Conservation (phyloP, 257 asterid species). For the Lantana camara region DNA sequence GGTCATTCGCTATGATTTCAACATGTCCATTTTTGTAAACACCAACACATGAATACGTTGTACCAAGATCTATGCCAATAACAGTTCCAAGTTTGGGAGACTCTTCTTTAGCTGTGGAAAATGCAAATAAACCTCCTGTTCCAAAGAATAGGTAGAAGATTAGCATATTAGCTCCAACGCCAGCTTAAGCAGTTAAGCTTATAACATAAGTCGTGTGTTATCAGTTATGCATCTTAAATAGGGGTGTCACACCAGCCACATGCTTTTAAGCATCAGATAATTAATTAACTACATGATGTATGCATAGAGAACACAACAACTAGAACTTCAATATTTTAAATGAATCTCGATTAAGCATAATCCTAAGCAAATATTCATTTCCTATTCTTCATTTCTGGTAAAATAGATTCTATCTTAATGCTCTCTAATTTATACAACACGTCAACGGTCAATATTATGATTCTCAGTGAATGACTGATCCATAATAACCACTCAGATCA, state of each 20-base stretch:
- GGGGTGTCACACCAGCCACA: neutral
- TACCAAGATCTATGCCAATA: constrained; percentile 76
- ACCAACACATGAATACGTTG: constrained; percentile 84
- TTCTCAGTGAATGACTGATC: neutral
- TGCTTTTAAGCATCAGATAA: neutral
- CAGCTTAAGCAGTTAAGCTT: no score
- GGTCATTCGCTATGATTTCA: constrained; percentile 77
- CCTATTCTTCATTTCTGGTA: neutral
- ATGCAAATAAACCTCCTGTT: constrained; percentile 57
- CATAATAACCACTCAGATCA: neutral
- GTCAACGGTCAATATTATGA: neutral
- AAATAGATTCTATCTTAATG: neutral
- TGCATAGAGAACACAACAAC: neutral
- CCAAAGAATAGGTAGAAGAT: constrained; percentile 17
- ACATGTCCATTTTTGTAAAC: constrained; percentile 77
- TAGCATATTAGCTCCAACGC: constrained; percentile 7
- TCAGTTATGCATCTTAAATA: no score
- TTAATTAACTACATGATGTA: neutral
- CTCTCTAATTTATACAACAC: neutral
- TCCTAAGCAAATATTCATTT: neutral
- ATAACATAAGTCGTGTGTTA: no score
- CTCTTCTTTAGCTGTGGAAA: constrained; percentile 60
- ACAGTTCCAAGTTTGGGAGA: constrained; percentile 64
- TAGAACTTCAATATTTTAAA: neutral
- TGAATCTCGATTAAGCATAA: neutral